These are phyloP conservation scores for Pharnaceum exiguum DNA, from an alignment of 148 eudicot genomes.

Conservation along the genomic window DNA sequence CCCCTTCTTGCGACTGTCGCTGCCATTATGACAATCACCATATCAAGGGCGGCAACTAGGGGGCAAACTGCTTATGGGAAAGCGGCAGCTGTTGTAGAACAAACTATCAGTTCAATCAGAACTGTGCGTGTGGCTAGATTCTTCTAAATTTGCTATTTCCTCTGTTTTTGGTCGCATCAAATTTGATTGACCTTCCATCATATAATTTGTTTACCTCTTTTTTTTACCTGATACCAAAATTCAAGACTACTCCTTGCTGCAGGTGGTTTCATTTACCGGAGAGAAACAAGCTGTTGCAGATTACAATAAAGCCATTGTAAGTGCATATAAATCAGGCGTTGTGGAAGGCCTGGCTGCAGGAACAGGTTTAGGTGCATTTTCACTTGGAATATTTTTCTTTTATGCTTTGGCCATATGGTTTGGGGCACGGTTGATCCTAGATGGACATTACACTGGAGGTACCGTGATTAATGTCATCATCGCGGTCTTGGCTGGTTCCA, in stretches of 20 bases:
- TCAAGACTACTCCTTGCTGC: too few species aligned
- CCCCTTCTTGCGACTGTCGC: conserved; percentile 33
- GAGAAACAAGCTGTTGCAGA: conserved; percentile 39
- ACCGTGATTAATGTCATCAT: conserved; percentile 31
- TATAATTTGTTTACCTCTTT: too few species aligned
- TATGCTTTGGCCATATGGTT: conserved; percentile 51
- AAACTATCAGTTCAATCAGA: conserved; percentile 48
- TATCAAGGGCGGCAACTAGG: conserved; percentile 25
- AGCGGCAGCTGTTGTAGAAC: conserved; percentile 48
- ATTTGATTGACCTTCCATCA: too few species aligned
- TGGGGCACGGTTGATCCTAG: conserved; percentile 39
- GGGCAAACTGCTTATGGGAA: conserved; percentile 41
- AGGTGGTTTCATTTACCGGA: conserved; percentile 58
- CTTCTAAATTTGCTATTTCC: not conserved
- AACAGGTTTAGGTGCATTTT: conserved; percentile 30
- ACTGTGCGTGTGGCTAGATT: conserved; percentile 26
- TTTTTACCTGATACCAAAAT: too few species aligned
- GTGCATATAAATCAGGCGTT: conserved; percentile 39
- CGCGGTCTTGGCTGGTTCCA: conserved; percentile 37
- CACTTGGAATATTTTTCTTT: conserved; percentile 26
- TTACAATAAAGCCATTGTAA: conserved; percentile 27
- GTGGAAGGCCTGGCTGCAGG: conserved; percentile 45
- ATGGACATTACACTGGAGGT: conserved; percentile 35
- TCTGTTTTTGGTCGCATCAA: too few species aligned
- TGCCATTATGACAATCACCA: conserved; percentile 25